Evolutionary conservation across 2,329 filamentous ascomycete genomes (phyloP).

Genomic region (Stemphylium vesicarium): DNA sequence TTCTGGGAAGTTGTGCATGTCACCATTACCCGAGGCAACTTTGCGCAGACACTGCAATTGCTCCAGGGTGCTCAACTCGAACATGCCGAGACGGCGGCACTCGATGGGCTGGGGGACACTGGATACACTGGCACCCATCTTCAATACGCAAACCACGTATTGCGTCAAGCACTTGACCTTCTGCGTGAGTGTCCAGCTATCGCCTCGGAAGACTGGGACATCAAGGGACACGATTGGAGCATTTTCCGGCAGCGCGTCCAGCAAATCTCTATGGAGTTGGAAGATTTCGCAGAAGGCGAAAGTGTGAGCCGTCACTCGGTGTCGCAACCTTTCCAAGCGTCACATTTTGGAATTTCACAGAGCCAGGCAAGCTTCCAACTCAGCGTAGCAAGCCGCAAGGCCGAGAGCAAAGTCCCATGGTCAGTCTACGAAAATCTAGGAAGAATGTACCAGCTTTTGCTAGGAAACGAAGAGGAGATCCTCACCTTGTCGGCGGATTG

Average conservation of each 20-base stretch:
- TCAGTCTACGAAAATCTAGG: slow-evolving; percentile 85
- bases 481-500: slow-evolving; percentile 83
- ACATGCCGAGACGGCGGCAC: slow-evolving; percentile 68
- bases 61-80: slow-evolving; percentile 80
- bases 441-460: slow-evolving; percentile 78
- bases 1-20: slow-evolving; percentile 85
- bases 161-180: slow-evolving; percentile 70
- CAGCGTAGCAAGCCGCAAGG: slow-evolving; percentile 71
- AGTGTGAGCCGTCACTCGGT: slow-evolving; percentile 57
- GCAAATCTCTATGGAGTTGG: slow-evolving; percentile 72
- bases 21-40: slow-evolving; percentile 75
- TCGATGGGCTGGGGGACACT: slow-evolving; percentile 67
- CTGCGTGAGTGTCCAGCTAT: slow-evolving; percentile 76
- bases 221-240: slow-evolving; percentile 80
- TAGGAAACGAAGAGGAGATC: slow-evolving; percentile 78
- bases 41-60: slow-evolving; percentile 69
- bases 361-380: slow-evolving; percentile 65
- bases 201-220: slow-evolving; percentile 76
- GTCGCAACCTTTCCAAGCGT: slow-evolving; percentile 53
- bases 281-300: slow-evolving; percentile 78
- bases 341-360: slow-evolving; percentile 48
- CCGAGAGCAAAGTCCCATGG: slow-evolving; percentile 87
- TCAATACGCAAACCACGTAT: slow-evolving; percentile 76
- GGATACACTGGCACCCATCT: slow-evolving; percentile 79
- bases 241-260: slow-evolving; percentile 79